phyloP scores from a whole-genome alignment of 2,329 filamentous ascomycete genomes.

The Apiospora rasikravindrae region DNA sequence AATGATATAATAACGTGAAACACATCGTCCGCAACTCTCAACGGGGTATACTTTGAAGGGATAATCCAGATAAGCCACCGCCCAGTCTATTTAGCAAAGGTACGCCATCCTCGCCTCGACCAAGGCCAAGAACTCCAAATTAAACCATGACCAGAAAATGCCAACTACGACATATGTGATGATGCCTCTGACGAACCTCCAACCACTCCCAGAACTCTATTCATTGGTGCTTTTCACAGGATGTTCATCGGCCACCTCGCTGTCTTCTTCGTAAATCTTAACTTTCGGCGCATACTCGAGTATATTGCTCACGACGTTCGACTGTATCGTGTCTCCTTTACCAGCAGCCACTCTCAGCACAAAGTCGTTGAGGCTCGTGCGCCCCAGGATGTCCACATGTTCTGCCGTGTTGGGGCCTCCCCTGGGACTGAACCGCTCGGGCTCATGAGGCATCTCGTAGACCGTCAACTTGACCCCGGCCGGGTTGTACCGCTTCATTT shows the following conservation, averaged over 20 bases:
- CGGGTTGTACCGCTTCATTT: constrained; percentile 91
- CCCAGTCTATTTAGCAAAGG: neutral
- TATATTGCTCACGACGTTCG: constrained; percentile 83
- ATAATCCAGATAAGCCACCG: neutral
- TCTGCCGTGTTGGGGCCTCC: constrained; percentile 77
- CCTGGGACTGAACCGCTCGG: constrained; percentile 86
- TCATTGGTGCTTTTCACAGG: neutral
- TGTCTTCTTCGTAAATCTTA: constrained; percentile 74
- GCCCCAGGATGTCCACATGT: constrained; percentile 93
- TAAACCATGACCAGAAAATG: neutral
- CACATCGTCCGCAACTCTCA: neutral
- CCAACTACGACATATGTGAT: neutral
- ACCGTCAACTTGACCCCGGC: constrained; percentile 80
- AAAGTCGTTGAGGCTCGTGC: constrained; percentile 88
- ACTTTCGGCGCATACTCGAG: constrained; percentile 81
- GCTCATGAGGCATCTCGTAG: constrained; percentile 96
- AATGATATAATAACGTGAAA: neutral
- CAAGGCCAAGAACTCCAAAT: neutral
- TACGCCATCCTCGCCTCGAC: neutral
- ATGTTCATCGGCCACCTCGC: constrained; percentile 17
- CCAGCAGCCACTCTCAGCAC: constrained; percentile 87
- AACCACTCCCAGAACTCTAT: neutral
- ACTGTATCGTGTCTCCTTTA: constrained; percentile 77
- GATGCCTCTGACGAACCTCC: neutral
- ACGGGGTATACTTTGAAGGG: constrained; percentile 4